Conservation (phyloP, 2,329 filamentous ascomycete genomes). For the Trichophyton rubrum region DNA sequence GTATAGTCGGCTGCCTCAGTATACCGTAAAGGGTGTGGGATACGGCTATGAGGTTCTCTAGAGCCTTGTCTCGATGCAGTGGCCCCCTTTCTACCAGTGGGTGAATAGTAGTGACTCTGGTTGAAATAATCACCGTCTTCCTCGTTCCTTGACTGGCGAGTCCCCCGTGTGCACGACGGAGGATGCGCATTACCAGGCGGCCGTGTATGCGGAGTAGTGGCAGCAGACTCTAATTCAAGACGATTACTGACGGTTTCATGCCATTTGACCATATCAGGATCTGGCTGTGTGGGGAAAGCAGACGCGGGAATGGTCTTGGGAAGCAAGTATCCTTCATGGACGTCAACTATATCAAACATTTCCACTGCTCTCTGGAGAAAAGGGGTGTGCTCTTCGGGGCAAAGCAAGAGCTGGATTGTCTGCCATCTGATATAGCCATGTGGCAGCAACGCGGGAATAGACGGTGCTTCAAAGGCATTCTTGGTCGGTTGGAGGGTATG, state of each 20-base stretch:
- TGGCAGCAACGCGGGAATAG: constrained; percentile 67
- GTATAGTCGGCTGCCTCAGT: neutral
- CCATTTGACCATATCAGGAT: constrained; percentile 74
- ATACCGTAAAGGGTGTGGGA: neutral
- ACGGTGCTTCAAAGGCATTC: constrained; percentile 59
- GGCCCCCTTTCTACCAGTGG: neutral
- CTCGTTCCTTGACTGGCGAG: neutral
- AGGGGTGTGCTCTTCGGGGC: constrained; percentile 73
- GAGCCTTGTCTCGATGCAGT: neutral
- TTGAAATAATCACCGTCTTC: neutral
- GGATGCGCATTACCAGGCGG: neutral
- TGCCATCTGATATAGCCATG: constrained; percentile 89
- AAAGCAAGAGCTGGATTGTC: constrained; percentile 76
- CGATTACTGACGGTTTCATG: constrained; percentile 64
- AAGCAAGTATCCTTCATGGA: constrained; percentile 47
- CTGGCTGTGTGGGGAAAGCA: constrained; percentile 58
- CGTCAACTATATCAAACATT: constrained; percentile 63
- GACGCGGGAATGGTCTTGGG: constrained; percentile 54
- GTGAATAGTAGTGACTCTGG: neutral
- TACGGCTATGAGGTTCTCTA: neutral
- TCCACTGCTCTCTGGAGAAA: constrained; percentile 71
- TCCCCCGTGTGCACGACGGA: neutral
- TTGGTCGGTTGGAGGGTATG: constrained; percentile 66
- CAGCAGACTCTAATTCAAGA: constrained; percentile 47
- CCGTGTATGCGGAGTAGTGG: neutral